Evolutionary conservation across 192 early-diverging fungal species (phyloP).

Genomic region (Dimargaris cristalligena): DNA sequence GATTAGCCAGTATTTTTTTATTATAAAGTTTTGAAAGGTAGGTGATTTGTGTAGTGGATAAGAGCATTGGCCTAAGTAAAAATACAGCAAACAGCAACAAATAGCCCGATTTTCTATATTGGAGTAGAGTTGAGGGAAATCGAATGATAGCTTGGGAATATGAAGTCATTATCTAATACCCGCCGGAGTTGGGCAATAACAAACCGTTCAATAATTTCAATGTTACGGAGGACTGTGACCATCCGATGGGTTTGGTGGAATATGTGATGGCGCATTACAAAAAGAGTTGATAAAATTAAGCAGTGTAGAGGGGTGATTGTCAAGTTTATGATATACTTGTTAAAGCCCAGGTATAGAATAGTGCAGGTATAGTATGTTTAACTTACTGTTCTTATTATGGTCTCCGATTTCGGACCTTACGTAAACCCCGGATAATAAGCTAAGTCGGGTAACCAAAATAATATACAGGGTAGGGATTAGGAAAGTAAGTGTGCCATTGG

Average conservation of each 20-base stretch:
- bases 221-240: conserved; percentile 49
- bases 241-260: neutral
- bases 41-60: too few relatives aligned
- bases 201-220: conserved; percentile 66
- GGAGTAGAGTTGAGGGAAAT: too few relatives aligned
- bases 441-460: too few relatives aligned
- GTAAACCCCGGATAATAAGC: conserved; percentile 35
- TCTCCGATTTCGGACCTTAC: conserved; percentile 50
- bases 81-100: too few relatives aligned
- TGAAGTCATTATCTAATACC: conserved; percentile 58
- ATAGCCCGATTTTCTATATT: too few relatives aligned
- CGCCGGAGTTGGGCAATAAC: conserved; percentile 59
- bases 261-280: neutral
- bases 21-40: too few relatives aligned
- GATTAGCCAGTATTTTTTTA: too few relatives aligned
- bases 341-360: neutral
- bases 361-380: neutral
- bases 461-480: too few relatives aligned
- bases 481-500: too few relatives aligned
- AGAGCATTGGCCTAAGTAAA: too few relatives aligned
- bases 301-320: too few relatives aligned
- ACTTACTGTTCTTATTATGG: conserved; percentile 43
- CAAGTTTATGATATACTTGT: conserved; percentile 3
- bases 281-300: neutral
- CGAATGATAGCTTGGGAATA: conserved; percentile 64